Conservation (phyloP, 768 basidiomycete species). For the Tulasnella sp. region DNA sequence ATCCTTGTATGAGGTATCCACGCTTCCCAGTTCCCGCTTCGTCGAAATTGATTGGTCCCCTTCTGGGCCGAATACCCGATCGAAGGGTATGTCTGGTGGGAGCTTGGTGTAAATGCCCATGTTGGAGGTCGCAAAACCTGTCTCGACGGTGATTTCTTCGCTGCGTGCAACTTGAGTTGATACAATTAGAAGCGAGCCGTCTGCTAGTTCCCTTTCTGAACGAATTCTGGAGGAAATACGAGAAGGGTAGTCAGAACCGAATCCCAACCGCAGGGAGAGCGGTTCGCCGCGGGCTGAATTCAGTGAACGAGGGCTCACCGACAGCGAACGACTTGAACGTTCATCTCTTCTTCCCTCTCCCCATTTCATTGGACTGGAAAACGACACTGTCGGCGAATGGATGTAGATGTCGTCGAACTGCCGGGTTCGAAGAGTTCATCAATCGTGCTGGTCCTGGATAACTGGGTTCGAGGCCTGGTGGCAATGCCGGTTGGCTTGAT, state of each 20-base stretch:
- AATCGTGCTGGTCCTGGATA: not conserved
- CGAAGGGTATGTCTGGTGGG: conserved; percentile 87
- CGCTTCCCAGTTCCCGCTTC: conserved; percentile 70
- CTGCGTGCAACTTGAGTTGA: conserved; percentile 74
- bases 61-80: conserved; percentile 94
- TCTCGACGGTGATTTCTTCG: conserved; percentile 80
- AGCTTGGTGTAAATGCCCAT: conserved; percentile 75
- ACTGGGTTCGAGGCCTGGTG: not conserved
- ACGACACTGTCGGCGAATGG: not conserved
- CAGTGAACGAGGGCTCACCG: conserved; percentile 50
- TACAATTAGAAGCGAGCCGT: conserved; percentile 86
- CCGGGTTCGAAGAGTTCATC: conserved; percentile 15
- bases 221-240: conserved; percentile 48
- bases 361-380: conserved; percentile 24
- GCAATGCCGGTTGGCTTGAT: conserved; percentile 5
- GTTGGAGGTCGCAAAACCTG: conserved; percentile 66
- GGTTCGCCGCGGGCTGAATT: no score
- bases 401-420: not conserved
- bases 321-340: conserved; percentile 94
- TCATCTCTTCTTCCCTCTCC: conserved; percentile 58
- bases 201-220: conserved; percentile 80
- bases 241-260: no score
- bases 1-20: conserved; percentile 90
- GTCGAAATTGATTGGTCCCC: conserved; percentile 95
- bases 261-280: no score